A percentile compares a stretch with the other conserved stretches of the same genome.
These are phyloP conservation scores for Mycena sp. DNA, from an alignment of 1,284 basidiomycete genomes.

Conservation along the genomic window DNA sequence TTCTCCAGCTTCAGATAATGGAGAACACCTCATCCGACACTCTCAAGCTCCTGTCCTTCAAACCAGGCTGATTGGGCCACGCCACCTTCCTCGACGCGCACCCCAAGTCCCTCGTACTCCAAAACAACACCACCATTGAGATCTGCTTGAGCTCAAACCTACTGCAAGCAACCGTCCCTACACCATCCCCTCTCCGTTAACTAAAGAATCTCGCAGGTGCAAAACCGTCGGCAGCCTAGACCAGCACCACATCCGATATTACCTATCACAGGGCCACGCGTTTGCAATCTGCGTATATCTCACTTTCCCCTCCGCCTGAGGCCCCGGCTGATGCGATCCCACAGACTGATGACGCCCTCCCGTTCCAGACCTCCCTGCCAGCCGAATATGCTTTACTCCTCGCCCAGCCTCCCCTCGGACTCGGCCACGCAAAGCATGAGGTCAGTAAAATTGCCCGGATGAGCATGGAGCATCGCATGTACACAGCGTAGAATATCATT, in stretches of 20 bases:
- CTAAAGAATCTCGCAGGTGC: constrained; percentile 51
- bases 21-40: constrained; percentile 68
- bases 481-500: neutral
- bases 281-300: constrained; percentile 77
- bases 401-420: constrained; percentile 73
- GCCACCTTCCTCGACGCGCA: constrained; percentile 82
- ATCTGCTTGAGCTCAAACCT: constrained; percentile 87
- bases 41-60: constrained; percentile 66
- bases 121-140: constrained; percentile 74
- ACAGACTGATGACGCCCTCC: constrained; percentile 80
- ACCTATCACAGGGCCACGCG: constrained; percentile 70
- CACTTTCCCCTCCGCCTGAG: neutral
- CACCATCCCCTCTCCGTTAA: neutral
- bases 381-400: constrained; percentile 83
- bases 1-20: constrained; percentile 52
- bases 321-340: neutral
- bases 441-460: constrained; percentile 65
- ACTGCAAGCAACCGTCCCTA: constrained; percentile 53
- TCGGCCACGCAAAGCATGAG: constrained; percentile 69
- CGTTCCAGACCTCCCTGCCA: constrained; percentile 75
- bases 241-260: constrained; percentile 76
- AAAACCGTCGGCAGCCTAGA: constrained; percentile 73
- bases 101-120: constrained; percentile 64
- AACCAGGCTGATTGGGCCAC: constrained; percentile 79
- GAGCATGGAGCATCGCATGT: constrained; percentile 53